A percentile compares a stretch with the other conserved stretches of the same genome.
phyloP scores from a whole-genome alignment of 148 eudicot species.

The Nyssa sinensis region DNA sequence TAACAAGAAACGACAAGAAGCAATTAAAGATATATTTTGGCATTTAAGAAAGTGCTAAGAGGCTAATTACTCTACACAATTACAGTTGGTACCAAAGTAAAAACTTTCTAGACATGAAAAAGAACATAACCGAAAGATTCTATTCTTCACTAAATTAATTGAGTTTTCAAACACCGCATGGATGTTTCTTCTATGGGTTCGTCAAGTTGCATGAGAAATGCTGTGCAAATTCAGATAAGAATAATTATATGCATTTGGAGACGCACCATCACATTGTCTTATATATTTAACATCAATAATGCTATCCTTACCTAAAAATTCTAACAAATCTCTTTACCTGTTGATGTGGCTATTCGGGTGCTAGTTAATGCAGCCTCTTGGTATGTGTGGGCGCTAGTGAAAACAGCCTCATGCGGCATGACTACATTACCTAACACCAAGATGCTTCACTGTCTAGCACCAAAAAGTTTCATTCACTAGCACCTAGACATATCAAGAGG shows the following conservation, averaged over 20 bases:
- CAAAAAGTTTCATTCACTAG: no score
- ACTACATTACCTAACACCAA: no score
- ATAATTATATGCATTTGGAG: neutral
- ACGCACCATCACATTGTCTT: neutral
- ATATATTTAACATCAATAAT: no score
- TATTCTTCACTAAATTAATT: neutral
- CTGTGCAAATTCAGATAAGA: neutral
- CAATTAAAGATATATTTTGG: neutral
- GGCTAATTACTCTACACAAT: slow-evolving; percentile 1
- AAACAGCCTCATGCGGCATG: no score
- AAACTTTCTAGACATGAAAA: neutral
- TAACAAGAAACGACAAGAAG: slow-evolving; percentile 5
- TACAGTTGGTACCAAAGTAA: neutral
- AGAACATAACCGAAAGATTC: neutral
- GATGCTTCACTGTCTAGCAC: no score
- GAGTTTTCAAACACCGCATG: neutral
- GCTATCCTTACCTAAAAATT: no score
- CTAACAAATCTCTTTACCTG: no score
- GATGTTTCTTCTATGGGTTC: neutral
- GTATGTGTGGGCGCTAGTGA: no score
- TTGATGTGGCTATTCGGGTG: no score
- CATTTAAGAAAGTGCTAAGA: neutral
- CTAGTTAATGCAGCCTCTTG: no score
- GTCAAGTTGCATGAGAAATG: neutral
- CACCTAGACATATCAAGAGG: no score